phyloP scores from a whole-genome alignment of 1,139 yeast genomes.

The Hemisphaericaspora xylofermentans region DNA sequence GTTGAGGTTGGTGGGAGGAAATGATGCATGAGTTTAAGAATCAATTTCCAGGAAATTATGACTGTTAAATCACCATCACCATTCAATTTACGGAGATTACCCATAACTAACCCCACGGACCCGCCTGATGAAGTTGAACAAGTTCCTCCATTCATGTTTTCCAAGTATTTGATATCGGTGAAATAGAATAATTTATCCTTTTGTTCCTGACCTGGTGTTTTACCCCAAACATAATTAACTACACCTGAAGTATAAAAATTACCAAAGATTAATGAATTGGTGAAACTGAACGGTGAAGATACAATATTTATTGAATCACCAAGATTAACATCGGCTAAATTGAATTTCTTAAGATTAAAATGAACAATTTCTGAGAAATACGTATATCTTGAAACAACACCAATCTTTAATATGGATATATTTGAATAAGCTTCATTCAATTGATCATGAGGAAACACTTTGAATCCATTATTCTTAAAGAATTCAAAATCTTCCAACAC shows the following conservation, averaged over 20 bases:
- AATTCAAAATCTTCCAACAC: constrained; percentile 6
- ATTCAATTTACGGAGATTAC: constrained; percentile 46
- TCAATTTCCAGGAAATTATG: constrained; percentile 48
- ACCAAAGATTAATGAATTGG: constrained; percentile 56
- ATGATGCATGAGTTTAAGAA: constrained; percentile 11
- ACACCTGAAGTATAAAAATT: constrained; percentile 48
- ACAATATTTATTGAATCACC: constrained; percentile 25
- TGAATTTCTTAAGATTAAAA: constrained; percentile 10
- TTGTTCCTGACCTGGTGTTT: constrained; percentile 4
- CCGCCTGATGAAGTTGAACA: constrained; percentile 19
- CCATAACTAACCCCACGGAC: constrained; percentile 50
- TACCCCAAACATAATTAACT: constrained; percentile 32
- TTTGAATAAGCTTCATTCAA: constrained; percentile 3
- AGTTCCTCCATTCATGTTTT: constrained; percentile 63
- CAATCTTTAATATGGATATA: constrained; percentile 7
- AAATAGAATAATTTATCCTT: constrained; percentile 29
- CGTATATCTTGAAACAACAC: constrained; percentile 5
- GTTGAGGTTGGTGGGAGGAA: constrained; percentile 3
- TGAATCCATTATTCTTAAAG: constrained; percentile 28
- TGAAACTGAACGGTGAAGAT: constrained; percentile 57
- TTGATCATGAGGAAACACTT: constrained; percentile 27
- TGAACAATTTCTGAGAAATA: constrained; percentile 4
- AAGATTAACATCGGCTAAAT: constrained; percentile 1
- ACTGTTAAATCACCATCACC: constrained; percentile 64
- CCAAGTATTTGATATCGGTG: constrained; percentile 57